Percentiles rank a stretch among this genome's conserved stretches.
Conservation (phyloP, 2,329 filamentous ascomycete species). For the Sporothrix pseudoabietina region DNA sequence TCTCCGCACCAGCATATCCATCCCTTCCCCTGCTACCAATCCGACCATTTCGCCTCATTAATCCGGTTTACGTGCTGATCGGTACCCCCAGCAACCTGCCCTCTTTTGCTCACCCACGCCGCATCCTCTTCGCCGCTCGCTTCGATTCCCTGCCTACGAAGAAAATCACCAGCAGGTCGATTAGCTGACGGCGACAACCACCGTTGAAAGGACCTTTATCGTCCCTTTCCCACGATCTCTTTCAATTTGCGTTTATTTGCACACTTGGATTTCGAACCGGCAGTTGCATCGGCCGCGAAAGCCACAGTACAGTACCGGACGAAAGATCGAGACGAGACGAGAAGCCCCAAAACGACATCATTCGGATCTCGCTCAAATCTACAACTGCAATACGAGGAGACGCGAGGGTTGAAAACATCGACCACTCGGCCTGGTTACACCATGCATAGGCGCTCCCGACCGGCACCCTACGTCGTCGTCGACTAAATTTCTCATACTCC, state of each 20-base stretch:
- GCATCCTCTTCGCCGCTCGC: background rate
- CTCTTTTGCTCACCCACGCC: constrained; percentile 14
- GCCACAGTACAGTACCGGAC: background rate
- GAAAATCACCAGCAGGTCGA: constrained; percentile 2
- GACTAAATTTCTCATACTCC: background rate
- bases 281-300: background rate
- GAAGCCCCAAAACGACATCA: background rate
- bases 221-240: background rate
- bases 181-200: background rate
- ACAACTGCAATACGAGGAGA: background rate
- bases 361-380: background rate
- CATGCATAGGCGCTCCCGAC: constrained; percentile 21
- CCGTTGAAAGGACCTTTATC: background rate
- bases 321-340: background rate
- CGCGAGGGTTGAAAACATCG: background rate
- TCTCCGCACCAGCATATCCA: background rate
- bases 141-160: background rate
- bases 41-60: background rate
- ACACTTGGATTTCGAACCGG: background rate
- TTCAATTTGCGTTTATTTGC: background rate
- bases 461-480: constrained; percentile 4
- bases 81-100: constrained; percentile 17
- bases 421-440: constrained; percentile 14
- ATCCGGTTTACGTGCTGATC: constrained; percentile 19
- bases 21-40: background rate